Evolutionary conservation across 2,329 filamentous ascomycete species (phyloP).

Genomic region (Colletotrichum camelliae): DNA sequence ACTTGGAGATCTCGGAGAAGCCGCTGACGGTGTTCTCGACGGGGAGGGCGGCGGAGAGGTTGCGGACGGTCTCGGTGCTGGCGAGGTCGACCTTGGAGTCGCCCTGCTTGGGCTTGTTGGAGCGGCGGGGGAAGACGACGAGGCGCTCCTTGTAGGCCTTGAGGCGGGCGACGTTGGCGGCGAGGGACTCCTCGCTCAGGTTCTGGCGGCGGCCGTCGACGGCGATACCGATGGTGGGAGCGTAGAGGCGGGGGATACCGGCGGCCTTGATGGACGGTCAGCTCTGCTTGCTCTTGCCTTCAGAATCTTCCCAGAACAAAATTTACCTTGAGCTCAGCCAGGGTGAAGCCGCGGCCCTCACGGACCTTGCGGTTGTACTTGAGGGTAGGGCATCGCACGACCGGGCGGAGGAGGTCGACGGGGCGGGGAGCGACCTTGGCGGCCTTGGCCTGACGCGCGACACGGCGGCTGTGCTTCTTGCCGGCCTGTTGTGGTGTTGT

Average conservation of each 20-base stretch:
- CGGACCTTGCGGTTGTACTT: conserved; percentile 99
- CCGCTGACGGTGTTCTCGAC: conserved; percentile 71
- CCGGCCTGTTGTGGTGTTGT: conserved; percentile 69
- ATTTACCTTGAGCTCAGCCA: conserved; percentile 95
- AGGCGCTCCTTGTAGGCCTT: conserved; percentile 96
- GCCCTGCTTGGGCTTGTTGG: conserved; percentile 91
- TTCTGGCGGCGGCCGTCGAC: conserved; percentile 98
- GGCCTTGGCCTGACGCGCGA: conserved; percentile 93
- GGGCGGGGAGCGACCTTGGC: conserved; percentile 94
- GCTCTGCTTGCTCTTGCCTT: not conserved
- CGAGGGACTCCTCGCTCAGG: conserved; percentile 93
- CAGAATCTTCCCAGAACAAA: not conserved
- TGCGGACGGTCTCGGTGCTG: conserved; percentile 66
- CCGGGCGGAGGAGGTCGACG: conserved; percentile 93
- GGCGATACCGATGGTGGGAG: conserved; percentile 94
- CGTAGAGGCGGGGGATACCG: conserved; percentile 92
- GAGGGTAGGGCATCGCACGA: conserved; percentile 97
- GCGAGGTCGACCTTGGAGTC: conserved; percentile 84
- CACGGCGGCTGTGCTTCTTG: conserved; percentile 91
- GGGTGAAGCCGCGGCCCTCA: conserved; percentile 95
- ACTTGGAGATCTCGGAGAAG: conserved; percentile 80
- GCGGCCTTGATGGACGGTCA: conserved; percentile 69
- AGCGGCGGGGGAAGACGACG: conserved; percentile 97
- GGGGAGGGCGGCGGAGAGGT: conserved; percentile 68
- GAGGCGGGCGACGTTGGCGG: conserved; percentile 95